A percentile compares a stretch with the other conserved stretches of the same genome.
Conservation (phyloP, 139 green algal genomes). For the Chlamydomonas incerta region DNA sequence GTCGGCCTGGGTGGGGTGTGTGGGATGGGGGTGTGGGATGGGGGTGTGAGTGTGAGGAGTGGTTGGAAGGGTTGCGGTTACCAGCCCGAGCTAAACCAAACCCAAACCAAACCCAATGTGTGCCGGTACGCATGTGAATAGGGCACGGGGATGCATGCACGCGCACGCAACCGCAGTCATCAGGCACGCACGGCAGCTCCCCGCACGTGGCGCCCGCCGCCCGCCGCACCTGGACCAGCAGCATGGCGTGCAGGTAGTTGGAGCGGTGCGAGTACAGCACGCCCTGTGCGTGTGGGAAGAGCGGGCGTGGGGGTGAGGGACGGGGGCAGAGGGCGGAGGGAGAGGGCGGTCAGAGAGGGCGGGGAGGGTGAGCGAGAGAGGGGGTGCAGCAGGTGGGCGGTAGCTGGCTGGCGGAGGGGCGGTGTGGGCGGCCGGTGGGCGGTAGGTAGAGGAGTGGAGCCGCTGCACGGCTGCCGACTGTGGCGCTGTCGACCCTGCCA, state of each 20-base stretch:
- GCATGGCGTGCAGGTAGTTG: constrained; percentile 83
- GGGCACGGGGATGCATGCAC: no score
- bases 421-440: no score
- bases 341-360: neutral
- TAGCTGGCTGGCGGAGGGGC: no score
- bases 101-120: no score
- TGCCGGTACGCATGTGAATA: no score
- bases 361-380: neutral
- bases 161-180: no score
- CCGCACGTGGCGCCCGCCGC: no score
- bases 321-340: neutral
- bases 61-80: neutral
- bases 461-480: no score
- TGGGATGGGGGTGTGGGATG: neutral
- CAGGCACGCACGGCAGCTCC: no score
- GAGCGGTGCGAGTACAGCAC: constrained; percentile 83
- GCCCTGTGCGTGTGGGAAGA: constrained; percentile 53
- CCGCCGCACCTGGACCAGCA: constrained; percentile 49
- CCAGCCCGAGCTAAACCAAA: neutral
- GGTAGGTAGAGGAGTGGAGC: no score
- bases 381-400: no score
- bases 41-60: neutral
- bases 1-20: constrained; percentile 46
- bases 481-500: no score
- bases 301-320: neutral